These are phyloP conservation scores for Starmerella bombicola DNA, from an alignment of 805 yeast species.

Conservation along the genomic window DNA sequence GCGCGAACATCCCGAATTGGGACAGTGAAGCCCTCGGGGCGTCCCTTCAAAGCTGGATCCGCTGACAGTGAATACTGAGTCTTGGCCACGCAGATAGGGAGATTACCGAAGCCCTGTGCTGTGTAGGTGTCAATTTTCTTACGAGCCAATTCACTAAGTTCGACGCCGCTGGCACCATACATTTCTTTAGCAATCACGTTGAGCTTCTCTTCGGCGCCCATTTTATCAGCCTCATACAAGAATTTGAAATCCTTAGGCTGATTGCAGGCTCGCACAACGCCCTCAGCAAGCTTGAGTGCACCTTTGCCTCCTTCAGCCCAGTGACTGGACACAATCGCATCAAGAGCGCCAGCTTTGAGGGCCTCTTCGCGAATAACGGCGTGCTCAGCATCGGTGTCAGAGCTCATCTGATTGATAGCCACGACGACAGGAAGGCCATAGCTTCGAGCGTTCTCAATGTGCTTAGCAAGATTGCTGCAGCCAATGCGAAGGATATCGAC, in stretches of 20 bases:
- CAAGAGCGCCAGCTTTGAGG: slow-evolving; percentile 80
- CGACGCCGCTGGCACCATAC: slow-evolving; percentile 87
- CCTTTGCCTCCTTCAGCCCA: slow-evolving; percentile 96
- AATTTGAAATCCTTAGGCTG: slow-evolving; percentile 36
- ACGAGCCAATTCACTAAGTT: slow-evolving; percentile 68
- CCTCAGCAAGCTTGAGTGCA: slow-evolving; percentile 69
- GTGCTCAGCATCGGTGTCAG: slow-evolving; percentile 73
- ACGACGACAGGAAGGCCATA: slow-evolving; percentile 90
- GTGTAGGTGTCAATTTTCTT: slow-evolving; percentile 71
- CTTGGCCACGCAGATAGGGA: slow-evolving; percentile 94
- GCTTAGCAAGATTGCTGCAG: slow-evolving; percentile 79
- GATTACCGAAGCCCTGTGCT: slow-evolving; percentile 73
- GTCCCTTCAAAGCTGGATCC: slow-evolving; percentile 87
- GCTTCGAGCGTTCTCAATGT: slow-evolving; percentile 68
- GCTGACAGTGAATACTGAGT: slow-evolving; percentile 94
- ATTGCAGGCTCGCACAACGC: slow-evolving; percentile 54
- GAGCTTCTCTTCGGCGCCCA: slow-evolving; percentile 69
- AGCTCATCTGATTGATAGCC: slow-evolving; percentile 77
- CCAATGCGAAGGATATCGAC: slow-evolving; percentile 67
- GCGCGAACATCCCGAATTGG: slow-evolving; percentile 92
- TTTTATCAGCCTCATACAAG: slow-evolving; percentile 53
- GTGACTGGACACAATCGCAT: slow-evolving; percentile 81
- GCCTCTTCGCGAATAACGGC: slow-evolving; percentile 70
- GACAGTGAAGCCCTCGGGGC: slow-evolving; percentile 83
- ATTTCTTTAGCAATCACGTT: slow-evolving; percentile 66